Evolutionary conservation across 805 yeast genomes (phyloP), one percentile per base, ranked within the genome.

Genomic region (Candida easanensis): DNA sequence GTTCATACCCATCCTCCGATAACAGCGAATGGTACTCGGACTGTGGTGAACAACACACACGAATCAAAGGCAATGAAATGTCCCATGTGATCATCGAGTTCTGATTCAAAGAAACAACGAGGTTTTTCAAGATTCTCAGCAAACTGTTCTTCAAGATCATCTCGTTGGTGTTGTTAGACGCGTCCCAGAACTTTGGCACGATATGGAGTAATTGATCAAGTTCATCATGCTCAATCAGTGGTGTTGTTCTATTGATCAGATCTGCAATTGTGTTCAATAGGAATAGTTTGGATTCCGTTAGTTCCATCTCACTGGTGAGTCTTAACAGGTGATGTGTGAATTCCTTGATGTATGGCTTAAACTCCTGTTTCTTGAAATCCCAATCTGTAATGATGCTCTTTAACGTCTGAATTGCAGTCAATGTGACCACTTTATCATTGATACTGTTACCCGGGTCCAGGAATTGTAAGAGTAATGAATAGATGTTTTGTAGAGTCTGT

Each of bases 1-100:
- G 68, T 44, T 88, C 95, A 57, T 77, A 80, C 0, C 95, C 96
- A 64, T 90, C 97, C 58, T 90, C 97, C 16, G 83, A 73, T 9
- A 90, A 61, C 41, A 86, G 67, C 2, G 76, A 65, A 46, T 77
- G 75, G 40, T 66, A 70, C 18, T 73, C 73, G 0, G 88, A 76
- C 17, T 69, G 67, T 1, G 81, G 74, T 50, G 86, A 80, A 54
- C 93, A 82, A 36, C 84, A 76, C 7, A 69, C 63, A 11, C 68
- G 65, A 20, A 89, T 71, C 45, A 88, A 65, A 0, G 95, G 93
- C 11, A 87, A 53, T 1, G 84, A 73, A 23, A 84, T 76, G 4
- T 71, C 64, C 69, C 73, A 67, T 1, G 72, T 81, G 62, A 44
- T 76, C 62, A 53, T 68, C 50, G 59, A 80, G 43, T 79, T 68